Conservation (phyloP, 225 moss, liverwort and hornwort genomes). For the Straminergon stramineum region DNA sequence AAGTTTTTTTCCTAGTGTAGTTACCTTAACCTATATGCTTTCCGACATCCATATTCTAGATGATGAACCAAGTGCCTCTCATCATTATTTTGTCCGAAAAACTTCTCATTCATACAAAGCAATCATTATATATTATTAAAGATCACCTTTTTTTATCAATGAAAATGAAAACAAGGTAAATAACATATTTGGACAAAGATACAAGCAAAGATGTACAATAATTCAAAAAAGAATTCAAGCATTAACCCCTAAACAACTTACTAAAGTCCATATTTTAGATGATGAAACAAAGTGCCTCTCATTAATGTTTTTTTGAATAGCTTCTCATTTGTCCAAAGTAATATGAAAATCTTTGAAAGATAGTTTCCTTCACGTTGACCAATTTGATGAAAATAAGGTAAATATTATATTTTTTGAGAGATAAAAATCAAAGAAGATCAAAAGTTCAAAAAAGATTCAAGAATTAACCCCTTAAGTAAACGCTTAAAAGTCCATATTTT, state of each 20-base stretch:
- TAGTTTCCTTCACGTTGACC: fast-evolving
- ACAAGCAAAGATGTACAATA: not conserved
- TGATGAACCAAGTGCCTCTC: not conserved
- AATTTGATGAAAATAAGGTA: not conserved
- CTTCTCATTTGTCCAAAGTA: not conserved
- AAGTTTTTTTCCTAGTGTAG: too few relatives aligned
- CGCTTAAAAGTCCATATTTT: not conserved
- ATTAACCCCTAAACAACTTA: not conserved
- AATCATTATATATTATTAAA: too few relatives aligned
- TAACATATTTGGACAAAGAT: not conserved
- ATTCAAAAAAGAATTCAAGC: not conserved
- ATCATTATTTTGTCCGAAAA: not conserved
- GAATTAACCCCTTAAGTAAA: fast-evolving
- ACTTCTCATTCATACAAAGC: not conserved
- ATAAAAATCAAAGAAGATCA: not conserved
- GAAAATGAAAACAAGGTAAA: not conserved
- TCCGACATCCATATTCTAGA: not conserved
- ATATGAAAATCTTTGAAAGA: not conserved
- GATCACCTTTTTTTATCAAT: fast-evolving
- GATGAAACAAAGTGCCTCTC: not conserved
- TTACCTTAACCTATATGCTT: fast-evolving
- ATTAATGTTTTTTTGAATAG: not conserved
- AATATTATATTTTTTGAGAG: not conserved
- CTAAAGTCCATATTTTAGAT: fast-evolving
- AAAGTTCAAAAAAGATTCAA: not conserved